Conservation (phyloP, 345 rosid species). For the Murraya paniculata region DNA sequence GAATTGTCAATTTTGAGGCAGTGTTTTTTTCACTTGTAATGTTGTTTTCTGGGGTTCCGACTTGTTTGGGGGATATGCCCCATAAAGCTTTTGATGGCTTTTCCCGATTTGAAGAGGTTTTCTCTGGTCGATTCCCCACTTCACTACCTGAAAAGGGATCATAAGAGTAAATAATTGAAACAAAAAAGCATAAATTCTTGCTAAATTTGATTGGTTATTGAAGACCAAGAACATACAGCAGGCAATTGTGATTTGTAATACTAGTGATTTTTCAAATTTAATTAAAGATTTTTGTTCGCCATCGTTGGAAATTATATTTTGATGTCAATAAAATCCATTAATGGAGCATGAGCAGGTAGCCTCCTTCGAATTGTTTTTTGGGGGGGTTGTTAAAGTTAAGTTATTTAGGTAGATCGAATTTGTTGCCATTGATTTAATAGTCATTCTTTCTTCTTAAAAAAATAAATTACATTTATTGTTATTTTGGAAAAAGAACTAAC, state of each 20-base stretch:
- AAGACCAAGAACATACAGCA: background rate
- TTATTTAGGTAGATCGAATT: no score
- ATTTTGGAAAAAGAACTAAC: no score
- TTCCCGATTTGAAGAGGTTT: constrained; percentile 1
- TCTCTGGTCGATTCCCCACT: background rate
- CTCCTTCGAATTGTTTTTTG: no score
- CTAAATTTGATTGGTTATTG: background rate
- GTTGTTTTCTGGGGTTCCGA: constrained; percentile 15
- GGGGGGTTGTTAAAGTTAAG: no score
- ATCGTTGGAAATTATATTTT: no score
- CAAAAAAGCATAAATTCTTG: background rate
- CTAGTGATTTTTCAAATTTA: background rate
- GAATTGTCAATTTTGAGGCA: background rate
- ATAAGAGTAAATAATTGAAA: background rate
- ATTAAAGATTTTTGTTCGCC: no score
- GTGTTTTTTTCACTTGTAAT: no score
- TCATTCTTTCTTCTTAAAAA: no score
- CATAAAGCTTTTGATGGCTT: constrained; percentile 4
- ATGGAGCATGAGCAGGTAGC: no score
- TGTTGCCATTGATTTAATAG: no score
- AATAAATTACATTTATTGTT: no score
- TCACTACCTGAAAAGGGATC: background rate
- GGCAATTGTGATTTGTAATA: background rate
- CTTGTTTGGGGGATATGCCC: constrained; percentile 9
- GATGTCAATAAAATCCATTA: no score